Base-by-base conservation (phyloP, 768 basidiomycete species). In the Lyophyllum semitale region DNA sequence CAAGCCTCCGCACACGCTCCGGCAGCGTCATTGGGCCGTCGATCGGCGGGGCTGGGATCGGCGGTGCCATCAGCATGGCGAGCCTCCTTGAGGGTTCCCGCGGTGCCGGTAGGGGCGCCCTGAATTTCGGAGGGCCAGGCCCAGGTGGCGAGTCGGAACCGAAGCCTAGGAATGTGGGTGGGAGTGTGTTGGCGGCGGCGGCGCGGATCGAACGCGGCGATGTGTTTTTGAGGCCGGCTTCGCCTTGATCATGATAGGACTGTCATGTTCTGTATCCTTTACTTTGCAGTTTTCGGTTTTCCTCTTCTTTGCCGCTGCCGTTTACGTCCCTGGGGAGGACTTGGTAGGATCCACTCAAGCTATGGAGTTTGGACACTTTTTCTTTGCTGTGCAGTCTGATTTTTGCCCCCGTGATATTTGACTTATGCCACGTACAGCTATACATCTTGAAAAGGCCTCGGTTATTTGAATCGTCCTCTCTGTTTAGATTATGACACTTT, bases 11-110 rank as follows among this genome's bases (percentile, higher is more conserved):
- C 27, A 71, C 68, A 46, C 67, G 71, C 23, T 69, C 73, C 1
- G 71, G 71, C 44, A 75, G 68, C 23, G 61, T 69, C 35, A 54
- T 70, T n/a, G 66, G 63, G 8, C 58, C 59, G 7, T 54, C 64
- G 17, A 38, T 46, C 42, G 59, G 58, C 43, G 63, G 57, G 9
- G 61, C 58, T 17, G 65, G 65, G n/a, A 55, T 60, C 22, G 58
- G 66, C 17, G 56, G 51, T 15, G 61, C 59, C 20, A 55, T 59
- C 2, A 51, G 63, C n/a, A 63, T 63, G 62, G 60, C 60, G 41
- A 63, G 55, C 38, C 53, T 70, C 13, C 47, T 63, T 22, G 42
- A 59, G 23, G 52, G 47, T 27, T 30, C 43, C 59, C 46, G 51
- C 51, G 64, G 60, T 23, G 56, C 63, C 43, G 58, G 58, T 57